phyloP scores from a whole-genome alignment of 495 filamentous ascomycete genomes.

The Lophium mytilinum region DNA sequence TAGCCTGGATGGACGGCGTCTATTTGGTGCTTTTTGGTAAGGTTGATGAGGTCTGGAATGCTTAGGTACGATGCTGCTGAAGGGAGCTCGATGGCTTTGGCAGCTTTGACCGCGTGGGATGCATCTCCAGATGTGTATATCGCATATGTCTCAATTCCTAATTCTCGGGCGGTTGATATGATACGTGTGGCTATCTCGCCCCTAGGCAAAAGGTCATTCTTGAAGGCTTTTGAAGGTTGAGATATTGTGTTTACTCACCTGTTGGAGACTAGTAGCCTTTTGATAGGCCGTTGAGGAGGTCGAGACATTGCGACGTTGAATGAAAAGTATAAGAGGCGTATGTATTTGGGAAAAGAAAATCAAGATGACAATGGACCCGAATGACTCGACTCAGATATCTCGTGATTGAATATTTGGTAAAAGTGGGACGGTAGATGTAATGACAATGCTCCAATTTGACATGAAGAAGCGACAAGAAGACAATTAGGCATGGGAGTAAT shows the following conservation, averaged over 20 bases:
- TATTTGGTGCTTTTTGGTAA: conserved; percentile 43
- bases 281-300: conserved; percentile 36
- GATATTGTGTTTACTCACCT: conserved; percentile 33
- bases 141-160: conserved; percentile 46
- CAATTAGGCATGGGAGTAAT: too few relatives aligned
- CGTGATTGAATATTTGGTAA: too few relatives aligned
- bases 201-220: conserved; percentile 36
- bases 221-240: not conserved
- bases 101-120: conserved; percentile 42
- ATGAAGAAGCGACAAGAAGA: too few relatives aligned
- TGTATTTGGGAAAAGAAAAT: too few relatives aligned
- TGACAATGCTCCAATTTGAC: too few relatives aligned
- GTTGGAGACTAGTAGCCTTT: conserved; percentile 50
- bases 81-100: conserved; percentile 41
- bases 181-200: conserved; percentile 57
- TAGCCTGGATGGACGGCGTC: conserved; percentile 55
- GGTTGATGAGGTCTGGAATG: conserved; percentile 38
- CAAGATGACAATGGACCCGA: too few relatives aligned
- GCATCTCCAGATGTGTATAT: conserved; percentile 47
- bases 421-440: too few relatives aligned
- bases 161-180: conserved; percentile 47
- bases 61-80: conserved; percentile 46
- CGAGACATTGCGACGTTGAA: too few relatives aligned
- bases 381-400: too few relatives aligned
- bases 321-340: too few relatives aligned